Conservation (phyloP, 345 rosid species). For the Moricandia arvensis region DNA sequence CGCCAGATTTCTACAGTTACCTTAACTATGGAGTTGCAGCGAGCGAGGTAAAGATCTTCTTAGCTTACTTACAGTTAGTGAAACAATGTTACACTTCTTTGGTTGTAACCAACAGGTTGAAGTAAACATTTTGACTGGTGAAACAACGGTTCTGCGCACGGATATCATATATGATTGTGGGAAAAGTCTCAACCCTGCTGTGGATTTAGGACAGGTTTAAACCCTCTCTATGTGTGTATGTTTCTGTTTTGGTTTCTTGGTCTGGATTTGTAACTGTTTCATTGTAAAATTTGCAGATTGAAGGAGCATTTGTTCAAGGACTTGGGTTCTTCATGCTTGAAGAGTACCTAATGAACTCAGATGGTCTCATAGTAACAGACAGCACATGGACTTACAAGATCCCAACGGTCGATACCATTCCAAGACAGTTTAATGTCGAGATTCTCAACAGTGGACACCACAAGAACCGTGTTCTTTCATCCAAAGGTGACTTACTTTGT, state of each 20-base stretch:
- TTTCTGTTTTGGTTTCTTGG: slow-evolving; percentile 4
- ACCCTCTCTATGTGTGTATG: background rate
- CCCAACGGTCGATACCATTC: slow-evolving; percentile 87
- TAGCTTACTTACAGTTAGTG: background rate
- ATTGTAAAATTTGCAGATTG: slow-evolving; percentile 55
- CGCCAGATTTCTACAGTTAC: slow-evolving; percentile 57
- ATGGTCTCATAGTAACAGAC: slow-evolving; percentile 65
- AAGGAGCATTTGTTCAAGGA: slow-evolving; percentile 97
- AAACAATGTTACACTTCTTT: slow-evolving; percentile 2
- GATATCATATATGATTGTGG: slow-evolving; percentile 95
- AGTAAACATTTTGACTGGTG: slow-evolving; percentile 77
- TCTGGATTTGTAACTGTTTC: slow-evolving; percentile 3
- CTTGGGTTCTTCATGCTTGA: slow-evolving; percentile 92
- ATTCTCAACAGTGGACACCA: slow-evolving; percentile 79
- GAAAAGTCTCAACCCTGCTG: slow-evolving; percentile 94
- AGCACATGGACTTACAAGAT: slow-evolving; percentile 96
- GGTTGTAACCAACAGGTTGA: slow-evolving; percentile 59
- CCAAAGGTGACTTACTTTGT: slow-evolving; percentile 60
- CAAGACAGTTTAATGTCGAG: slow-evolving; percentile 78
- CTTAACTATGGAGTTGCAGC: slow-evolving; percentile 91
- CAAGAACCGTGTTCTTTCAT: slow-evolving; percentile 73
- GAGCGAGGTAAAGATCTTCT: slow-evolving; percentile 70
- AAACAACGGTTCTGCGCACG: slow-evolving; percentile 61
- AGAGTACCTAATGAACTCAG: slow-evolving; percentile 73
- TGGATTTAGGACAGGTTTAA: slow-evolving; percentile 93